These are phyloP conservation scores for Aspergillus leporis DNA, from an alignment of 495 filamentous ascomycete genomes.

Conservation along the genomic window DNA sequence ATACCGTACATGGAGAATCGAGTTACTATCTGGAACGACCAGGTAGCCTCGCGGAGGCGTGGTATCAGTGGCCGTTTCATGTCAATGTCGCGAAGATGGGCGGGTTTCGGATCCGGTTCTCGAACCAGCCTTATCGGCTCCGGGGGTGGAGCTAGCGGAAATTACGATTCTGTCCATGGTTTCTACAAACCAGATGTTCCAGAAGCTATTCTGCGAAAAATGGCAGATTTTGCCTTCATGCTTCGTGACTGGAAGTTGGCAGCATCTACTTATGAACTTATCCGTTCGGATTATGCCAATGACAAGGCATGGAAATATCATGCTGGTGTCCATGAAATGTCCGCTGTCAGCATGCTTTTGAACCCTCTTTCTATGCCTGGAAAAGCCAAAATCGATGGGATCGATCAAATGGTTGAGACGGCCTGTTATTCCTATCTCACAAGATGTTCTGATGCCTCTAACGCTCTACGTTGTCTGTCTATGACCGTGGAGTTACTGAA, in stretches of 20 bases:
- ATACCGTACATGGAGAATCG: constrained; percentile 93
- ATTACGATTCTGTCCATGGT: constrained; percentile 75
- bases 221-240: constrained; percentile 96
- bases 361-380: constrained; percentile 67
- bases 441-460: constrained; percentile 72
- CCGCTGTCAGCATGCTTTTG: constrained; percentile 76
- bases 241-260: constrained; percentile 94
- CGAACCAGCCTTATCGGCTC: constrained; percentile 43
- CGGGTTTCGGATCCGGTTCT: constrained; percentile 69
- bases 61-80: constrained; percentile 88
- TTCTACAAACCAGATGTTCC: constrained; percentile 82
- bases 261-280: constrained; percentile 83
- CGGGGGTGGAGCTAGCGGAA: constrained; percentile 49
- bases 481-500: constrained; percentile 80
- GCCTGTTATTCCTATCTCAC: constrained; percentile 90
- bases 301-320: constrained; percentile 98
- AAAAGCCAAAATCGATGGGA: constrained; percentile 71
- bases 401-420: constrained; percentile 83
- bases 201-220: constrained; percentile 87
- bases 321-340: constrained; percentile 91
- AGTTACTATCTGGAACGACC: constrained; percentile 92
- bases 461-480: constrained; percentile 73
- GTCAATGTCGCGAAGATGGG: constrained; percentile 85
- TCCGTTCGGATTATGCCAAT: constrained; percentile 83
- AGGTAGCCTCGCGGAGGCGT: constrained; percentile 84